These are phyloP conservation scores for Ormosia emarginata DNA, from an alignment of 306 rosid genomes.

Conservation along the genomic window DNA sequence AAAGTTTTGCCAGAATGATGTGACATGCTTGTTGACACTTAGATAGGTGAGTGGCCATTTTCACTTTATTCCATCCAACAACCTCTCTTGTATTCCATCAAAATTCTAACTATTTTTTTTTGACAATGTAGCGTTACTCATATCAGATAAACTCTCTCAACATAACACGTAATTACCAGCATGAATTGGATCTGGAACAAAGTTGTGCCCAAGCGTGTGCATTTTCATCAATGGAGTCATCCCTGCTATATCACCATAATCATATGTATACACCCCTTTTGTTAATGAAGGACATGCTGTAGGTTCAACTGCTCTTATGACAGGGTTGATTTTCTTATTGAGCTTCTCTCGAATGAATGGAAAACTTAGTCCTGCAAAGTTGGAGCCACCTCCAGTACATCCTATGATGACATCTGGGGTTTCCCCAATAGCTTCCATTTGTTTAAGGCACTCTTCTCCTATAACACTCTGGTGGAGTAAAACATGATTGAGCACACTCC, in stretches of 20 bases:
- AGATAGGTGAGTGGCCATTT: neutral
- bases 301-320: conserved; percentile 93
- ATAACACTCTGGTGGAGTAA: conserved; percentile 88
- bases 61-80: neutral
- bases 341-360: conserved; percentile 89
- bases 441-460: conserved; percentile 88
- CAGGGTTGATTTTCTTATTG: conserved; percentile 65
- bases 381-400: conserved; percentile 95
- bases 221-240: conserved; percentile 96
- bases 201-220: conserved; percentile 94
- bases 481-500: conserved; percentile 94
- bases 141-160: neutral
- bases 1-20: neutral
- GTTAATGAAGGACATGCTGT: conserved; percentile 93
- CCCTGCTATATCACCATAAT: conserved; percentile 89
- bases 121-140: neutral
- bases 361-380: conserved; percentile 90
- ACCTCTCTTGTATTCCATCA: no score
- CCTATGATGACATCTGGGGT: conserved; percentile 86
- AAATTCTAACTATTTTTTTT: no score
- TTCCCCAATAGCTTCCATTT: conserved; percentile 92
- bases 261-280: conserved; percentile 74
- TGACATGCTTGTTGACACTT: no score
- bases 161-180: conserved; percentile 53
- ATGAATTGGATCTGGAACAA: conserved; percentile 93